Evolutionary conservation across 2,329 filamentous ascomycete genomes (phyloP).

Genomic region (Penicillium sp.): DNA sequence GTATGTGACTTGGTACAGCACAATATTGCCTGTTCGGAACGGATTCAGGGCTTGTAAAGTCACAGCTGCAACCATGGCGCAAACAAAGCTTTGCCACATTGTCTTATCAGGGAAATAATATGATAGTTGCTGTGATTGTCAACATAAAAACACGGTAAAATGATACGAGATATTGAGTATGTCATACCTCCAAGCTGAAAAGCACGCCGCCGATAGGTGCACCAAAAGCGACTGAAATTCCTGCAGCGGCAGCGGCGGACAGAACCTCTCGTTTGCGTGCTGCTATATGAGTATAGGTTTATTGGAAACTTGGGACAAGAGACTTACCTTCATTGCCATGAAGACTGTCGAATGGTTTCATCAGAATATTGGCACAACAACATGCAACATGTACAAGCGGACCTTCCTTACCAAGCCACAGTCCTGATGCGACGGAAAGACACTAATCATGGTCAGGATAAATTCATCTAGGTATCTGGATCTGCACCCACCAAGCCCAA

Average conservation of each 20-base stretch:
- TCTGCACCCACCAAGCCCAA: slow-evolving; percentile 70
- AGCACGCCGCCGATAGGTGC: slow-evolving; percentile 92
- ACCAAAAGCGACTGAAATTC: slow-evolving; percentile 92
- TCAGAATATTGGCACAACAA: slow-evolving; percentile 92
- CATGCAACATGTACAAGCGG: slow-evolving; percentile 95
- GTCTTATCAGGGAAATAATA: slow-evolving; percentile 99
- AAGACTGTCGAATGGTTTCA: slow-evolving; percentile 81
- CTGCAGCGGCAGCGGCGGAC: slow-evolving; percentile 87
- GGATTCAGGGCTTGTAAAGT: slow-evolving; percentile 91
- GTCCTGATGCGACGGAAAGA: slow-evolving; percentile 85
- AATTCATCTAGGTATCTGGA: background rate
- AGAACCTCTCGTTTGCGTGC: slow-evolving; percentile 91
- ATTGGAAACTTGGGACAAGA: background rate
- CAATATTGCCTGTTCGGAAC: slow-evolving; percentile 91
- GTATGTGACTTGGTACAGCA: slow-evolving; percentile 94
- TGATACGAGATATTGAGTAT: background rate
- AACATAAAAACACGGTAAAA: background rate
- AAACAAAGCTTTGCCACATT: slow-evolving; percentile 99
- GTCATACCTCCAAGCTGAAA: slow-evolving; percentile 80
- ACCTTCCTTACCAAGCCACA: slow-evolving; percentile 97
- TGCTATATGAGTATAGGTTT: slow-evolving; percentile 39
- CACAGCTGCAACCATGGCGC: slow-evolving; percentile 97
- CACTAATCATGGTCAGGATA: slow-evolving; percentile 57
- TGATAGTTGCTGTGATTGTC: slow-evolving; percentile 70
- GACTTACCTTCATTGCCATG: slow-evolving; percentile 78